Conservation (phyloP, 2,329 filamentous ascomycete genomes). For the Talaromyces pinophilus region DNA sequence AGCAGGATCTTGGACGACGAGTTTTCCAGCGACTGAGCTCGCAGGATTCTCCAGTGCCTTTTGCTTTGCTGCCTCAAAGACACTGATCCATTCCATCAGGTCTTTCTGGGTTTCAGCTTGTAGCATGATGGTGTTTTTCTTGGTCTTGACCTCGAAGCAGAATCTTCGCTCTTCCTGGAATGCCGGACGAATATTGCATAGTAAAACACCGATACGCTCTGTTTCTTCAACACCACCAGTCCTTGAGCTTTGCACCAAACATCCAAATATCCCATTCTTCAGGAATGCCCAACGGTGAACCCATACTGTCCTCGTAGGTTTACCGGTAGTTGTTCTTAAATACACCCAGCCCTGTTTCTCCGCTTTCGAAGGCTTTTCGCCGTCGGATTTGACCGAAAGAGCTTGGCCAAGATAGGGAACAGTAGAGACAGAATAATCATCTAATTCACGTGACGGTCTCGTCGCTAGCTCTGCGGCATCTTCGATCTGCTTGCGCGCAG, state of each 20-base stretch:
- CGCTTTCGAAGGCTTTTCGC: slow-evolving; percentile 45
- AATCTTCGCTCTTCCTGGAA: slow-evolving; percentile 92
- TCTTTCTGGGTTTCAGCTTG: slow-evolving; percentile 92
- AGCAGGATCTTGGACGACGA: slow-evolving; percentile 63
- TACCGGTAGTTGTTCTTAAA: slow-evolving; percentile 76
- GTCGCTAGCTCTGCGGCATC: slow-evolving; percentile 69
- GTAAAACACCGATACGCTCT: slow-evolving; percentile 89
- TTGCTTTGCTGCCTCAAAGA: slow-evolving; percentile 92
- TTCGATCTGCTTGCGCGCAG: slow-evolving; percentile 78
- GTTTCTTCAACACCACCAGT: slow-evolving; percentile 87
- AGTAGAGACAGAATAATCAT: slow-evolving; percentile 87
- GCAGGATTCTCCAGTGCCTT: slow-evolving; percentile 77
- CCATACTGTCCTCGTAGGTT: slow-evolving; percentile 89
- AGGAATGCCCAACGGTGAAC: slow-evolving; percentile 93
- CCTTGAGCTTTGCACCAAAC: slow-evolving; percentile 78
- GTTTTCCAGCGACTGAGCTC: slow-evolving; percentile 49
- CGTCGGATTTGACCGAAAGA: slow-evolving; percentile 62
- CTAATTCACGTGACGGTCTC: slow-evolving; percentile 85
- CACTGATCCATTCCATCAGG: slow-evolving; percentile 90
- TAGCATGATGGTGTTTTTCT: slow-evolving; percentile 82
- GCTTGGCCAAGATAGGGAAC: slow-evolving; percentile 79
- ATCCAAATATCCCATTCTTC: slow-evolving; percentile 93
- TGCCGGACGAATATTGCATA: slow-evolving; percentile 89
- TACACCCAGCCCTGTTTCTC: slow-evolving; percentile 98
- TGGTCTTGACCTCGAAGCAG: slow-evolving; percentile 98